These are phyloP conservation scores for Annulohypoxylon moriforme DNA, from an alignment of 495 filamentous ascomycete genomes.

Conservation along the genomic window DNA sequence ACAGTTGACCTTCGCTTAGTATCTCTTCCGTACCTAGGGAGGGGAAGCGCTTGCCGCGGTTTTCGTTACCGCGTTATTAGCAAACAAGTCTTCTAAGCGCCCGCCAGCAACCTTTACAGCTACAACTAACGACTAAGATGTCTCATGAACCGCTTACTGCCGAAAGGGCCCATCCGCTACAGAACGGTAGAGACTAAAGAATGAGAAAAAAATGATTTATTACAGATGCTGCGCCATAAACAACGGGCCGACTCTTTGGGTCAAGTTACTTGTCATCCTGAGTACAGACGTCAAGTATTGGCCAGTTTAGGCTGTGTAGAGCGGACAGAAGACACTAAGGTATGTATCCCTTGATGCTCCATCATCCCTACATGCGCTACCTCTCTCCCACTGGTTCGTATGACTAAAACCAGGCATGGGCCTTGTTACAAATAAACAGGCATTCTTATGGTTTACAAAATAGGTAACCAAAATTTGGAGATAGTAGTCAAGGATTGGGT, in stretches of 20 bases:
- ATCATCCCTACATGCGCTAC: not conserved
- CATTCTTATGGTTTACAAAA: not conserved
- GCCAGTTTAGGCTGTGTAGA: not conserved
- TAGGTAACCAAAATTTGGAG: not conserved
- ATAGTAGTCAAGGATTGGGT: no score
- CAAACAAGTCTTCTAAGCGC: not conserved
- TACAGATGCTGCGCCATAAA: not conserved
- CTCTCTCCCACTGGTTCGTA: not conserved
- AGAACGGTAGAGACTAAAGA: conserved; percentile 2
- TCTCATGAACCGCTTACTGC: conserved; percentile 17
- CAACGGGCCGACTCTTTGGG: not conserved
- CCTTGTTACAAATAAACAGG: not conserved
- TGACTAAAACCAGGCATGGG: not conserved
- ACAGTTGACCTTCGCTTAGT: not conserved
- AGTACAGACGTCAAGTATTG: not conserved
- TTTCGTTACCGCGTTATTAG: not conserved
- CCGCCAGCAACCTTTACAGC: not conserved
- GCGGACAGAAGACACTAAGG: not conserved
- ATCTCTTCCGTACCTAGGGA: not conserved
- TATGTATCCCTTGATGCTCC: not conserved
- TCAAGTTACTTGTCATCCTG: not conserved
- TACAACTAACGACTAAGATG: not conserved
- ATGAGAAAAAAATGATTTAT: not conserved
- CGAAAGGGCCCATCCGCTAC: conserved; percentile 9
- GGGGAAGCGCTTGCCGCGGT: not conserved